These are phyloP conservation scores for Rhodomyrtus psidioides DNA, from an alignment of 441 rosid genomes.

Conservation along the genomic window DNA sequence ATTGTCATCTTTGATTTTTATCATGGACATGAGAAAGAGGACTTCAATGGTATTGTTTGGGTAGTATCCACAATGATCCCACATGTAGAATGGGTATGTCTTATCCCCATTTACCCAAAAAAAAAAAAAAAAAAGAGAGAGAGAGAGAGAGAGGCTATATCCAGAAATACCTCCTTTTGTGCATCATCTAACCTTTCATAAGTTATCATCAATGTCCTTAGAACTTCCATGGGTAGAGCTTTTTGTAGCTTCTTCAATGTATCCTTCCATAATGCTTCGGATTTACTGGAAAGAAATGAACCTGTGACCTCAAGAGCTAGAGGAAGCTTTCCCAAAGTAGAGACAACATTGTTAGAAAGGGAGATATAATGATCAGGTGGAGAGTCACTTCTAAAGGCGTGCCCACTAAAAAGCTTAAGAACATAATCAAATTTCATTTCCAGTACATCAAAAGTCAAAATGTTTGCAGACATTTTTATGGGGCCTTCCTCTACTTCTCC, in stretches of 20 bases:
- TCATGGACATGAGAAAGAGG: neutral
- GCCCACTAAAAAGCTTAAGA: neutral
- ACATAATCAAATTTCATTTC: neutral
- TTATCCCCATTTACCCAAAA: rapidly evolving
- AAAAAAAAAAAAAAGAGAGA: too few relatives aligned
- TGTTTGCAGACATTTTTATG: neutral
- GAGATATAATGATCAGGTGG: rapidly evolving
- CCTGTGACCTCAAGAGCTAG: neutral
- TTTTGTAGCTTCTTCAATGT: neutral
- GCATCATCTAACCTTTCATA: rapidly evolving
- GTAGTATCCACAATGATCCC: rapidly evolving
- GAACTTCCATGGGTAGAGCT: rapidly evolving
- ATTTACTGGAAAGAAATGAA: rapidly evolving
- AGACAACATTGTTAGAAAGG: neutral
- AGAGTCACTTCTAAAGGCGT: neutral
- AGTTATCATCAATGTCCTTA: neutral
- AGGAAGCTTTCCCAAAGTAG: neutral
- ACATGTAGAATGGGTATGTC: rapidly evolving
- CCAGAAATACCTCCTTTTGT: neutral
- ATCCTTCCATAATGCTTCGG: rapidly evolving
- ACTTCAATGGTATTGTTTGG: rapidly evolving
- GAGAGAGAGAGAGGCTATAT: too few relatives aligned
- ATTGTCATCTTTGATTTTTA: neutral
- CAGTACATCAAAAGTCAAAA: rapidly evolving
- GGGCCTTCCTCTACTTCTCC: neutral